A percentile compares a stretch with the other conserved stretches of the same genome.
Evolutionary conservation across 2,329 filamentous ascomycete species (phyloP).

Genomic region (Fusarium sp.): DNA sequence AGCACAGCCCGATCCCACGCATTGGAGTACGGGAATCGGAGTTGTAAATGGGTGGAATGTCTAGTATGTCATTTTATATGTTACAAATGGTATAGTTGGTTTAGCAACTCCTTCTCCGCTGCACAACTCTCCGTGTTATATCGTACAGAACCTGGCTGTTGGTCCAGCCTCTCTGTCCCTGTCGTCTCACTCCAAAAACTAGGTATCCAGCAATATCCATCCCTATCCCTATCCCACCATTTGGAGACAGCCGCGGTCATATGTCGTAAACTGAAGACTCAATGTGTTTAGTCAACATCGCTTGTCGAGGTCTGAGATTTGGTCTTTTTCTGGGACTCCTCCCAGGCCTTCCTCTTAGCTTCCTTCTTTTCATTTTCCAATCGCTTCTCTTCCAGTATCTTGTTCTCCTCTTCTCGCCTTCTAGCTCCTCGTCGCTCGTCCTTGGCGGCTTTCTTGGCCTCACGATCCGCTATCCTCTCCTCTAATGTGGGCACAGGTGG

Average conservation of each 20-base stretch:
- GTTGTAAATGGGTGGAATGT: constrained; percentile 28
- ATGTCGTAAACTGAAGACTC: constrained; percentile 12
- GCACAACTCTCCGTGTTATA: constrained; percentile 29
- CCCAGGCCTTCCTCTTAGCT: constrained; percentile 44
- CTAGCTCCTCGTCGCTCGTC: constrained; percentile 63
- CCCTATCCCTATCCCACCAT: constrained; percentile 1
- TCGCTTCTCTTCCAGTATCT: constrained; percentile 48
- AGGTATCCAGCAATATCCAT: constrained; percentile 7
- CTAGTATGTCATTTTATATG: constrained; percentile 42
- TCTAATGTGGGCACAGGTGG: constrained; percentile 75
- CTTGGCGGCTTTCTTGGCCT: constrained; percentile 69
- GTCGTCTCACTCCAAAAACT: neutral
- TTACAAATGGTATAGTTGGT: constrained; percentile 44
- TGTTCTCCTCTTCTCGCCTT: constrained; percentile 44
- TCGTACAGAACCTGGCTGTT: constrained; percentile 39
- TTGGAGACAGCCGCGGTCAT: neutral
- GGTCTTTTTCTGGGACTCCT: constrained; percentile 38
- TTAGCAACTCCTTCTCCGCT: constrained; percentile 28
- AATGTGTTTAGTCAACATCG: constrained; percentile 29
- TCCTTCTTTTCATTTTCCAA: constrained; percentile 44
- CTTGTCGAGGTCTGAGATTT: constrained; percentile 33
- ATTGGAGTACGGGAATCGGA: constrained; percentile 15
- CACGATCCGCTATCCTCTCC: constrained; percentile 69
- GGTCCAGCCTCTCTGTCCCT: constrained; percentile 6
- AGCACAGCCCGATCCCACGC: constrained; percentile 2